phyloP scores from a whole-genome alignment of 495 filamentous ascomycete species.

The Penicillium malachiteum region DNA sequence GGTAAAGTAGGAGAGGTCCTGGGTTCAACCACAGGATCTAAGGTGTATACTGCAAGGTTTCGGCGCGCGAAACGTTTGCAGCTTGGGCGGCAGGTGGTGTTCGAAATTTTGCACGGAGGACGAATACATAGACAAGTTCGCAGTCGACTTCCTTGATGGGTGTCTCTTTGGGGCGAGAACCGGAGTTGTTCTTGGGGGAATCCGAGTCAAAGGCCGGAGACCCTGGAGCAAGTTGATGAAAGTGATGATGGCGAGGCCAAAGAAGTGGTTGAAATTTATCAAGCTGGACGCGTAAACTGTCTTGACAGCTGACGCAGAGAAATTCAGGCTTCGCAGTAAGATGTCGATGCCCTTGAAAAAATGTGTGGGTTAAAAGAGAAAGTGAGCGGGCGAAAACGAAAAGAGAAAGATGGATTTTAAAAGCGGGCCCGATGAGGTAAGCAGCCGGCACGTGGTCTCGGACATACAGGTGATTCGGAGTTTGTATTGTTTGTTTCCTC shows the following conservation, averaged over 20 bases:
- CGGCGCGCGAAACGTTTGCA: conserved; percentile 89
- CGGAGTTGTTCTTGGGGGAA: conserved; percentile 33
- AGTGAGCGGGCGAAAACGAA: conserved; percentile 7
- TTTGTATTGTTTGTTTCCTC: neutral
- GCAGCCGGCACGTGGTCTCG: conserved; percentile 29
- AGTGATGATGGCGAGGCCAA: conserved; percentile 30
- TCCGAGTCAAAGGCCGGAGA: conserved; percentile 33
- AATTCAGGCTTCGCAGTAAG: conserved; percentile 15
- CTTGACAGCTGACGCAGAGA: conserved; percentile 23
- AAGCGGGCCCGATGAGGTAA: conserved; percentile 16
- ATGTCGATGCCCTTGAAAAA: conserved; percentile 16
- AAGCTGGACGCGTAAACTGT: conserved; percentile 17
- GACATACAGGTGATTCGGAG: conserved; percentile 5
- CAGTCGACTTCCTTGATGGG: conserved; percentile 31
- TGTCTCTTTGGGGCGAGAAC: conserved; percentile 42
- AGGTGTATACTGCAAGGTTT: conserved; percentile 84
- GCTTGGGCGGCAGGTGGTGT: conserved; percentile 86
- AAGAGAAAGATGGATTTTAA: conserved; percentile 9
- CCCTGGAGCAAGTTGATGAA: conserved; percentile 16
- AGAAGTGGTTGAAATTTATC: conserved; percentile 6
- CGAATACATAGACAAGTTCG: conserved; percentile 78
- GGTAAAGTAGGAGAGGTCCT: conserved; percentile 15
- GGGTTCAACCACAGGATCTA: conserved; percentile 80
- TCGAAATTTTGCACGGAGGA: conserved; percentile 69
- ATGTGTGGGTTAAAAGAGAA: conserved; percentile 11